These are phyloP conservation scores for Dendrocalamus latiflorus DNA, from an alignment of 202 grass and related monocot genomes.

Conservation along the genomic window DNA sequence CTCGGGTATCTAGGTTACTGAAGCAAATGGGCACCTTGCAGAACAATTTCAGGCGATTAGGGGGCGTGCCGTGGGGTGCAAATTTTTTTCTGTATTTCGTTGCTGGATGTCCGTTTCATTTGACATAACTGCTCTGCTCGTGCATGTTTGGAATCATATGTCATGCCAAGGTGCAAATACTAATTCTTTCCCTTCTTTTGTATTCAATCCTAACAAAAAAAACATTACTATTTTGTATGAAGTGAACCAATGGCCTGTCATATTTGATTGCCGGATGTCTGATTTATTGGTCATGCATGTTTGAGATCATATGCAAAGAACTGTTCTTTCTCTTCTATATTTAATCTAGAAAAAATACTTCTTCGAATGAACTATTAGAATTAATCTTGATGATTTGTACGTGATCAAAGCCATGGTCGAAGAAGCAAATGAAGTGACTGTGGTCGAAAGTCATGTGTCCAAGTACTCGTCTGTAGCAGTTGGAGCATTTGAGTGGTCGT, in stretches of 20 bases:
- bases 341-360: background rate
- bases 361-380: background rate
- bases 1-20: background rate
- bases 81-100: background rate
- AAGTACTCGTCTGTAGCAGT: no score
- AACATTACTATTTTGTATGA: background rate
- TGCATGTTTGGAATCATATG: no score
- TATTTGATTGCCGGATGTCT: background rate
- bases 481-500: no score
- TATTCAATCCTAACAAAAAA: background rate
- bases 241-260: background rate
- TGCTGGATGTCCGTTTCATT: background rate
- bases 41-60: background rate
- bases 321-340: background rate
- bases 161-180: background rate
- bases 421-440: no score
- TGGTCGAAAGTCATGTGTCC: no score
- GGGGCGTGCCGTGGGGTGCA: background rate
- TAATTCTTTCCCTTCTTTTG: background rate
- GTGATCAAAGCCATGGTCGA: no score
- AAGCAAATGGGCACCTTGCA: background rate
- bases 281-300: background rate
- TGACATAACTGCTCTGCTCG: no score
- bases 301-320: background rate
- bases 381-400: no score